phyloP scores from a whole-genome alignment of 768 basidiomycete species.

The Amylocystis lapponica region DNA sequence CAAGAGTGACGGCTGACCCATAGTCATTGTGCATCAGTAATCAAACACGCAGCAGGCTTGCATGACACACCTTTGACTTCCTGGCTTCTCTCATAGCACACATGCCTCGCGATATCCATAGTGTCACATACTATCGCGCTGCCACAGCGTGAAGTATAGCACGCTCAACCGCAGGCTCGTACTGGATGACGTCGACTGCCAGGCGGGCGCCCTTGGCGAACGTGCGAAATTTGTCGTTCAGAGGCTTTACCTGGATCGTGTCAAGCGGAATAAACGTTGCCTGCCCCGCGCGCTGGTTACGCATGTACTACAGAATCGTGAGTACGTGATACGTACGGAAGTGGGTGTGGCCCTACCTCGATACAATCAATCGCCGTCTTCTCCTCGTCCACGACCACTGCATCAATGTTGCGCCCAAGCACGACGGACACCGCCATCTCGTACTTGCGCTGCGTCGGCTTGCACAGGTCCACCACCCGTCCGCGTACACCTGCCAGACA shows the following conservation, averaged over 20 bases:
- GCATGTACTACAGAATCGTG: constrained; percentile 63
- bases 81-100: constrained; percentile 92
- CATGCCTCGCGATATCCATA: constrained; percentile 85
- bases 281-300: constrained; percentile 90
- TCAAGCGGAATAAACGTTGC: constrained; percentile 99
- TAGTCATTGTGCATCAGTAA: neutral
- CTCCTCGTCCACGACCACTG: constrained; percentile 94
- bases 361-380: constrained; percentile 97
- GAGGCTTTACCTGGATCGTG: constrained; percentile 89
- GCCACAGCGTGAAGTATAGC: constrained; percentile 98
- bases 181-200: constrained; percentile 56
- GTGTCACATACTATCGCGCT: constrained; percentile 94
- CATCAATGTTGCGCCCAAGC: constrained; percentile 91
- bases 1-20: constrained; percentile 83
- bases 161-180: constrained; percentile 74
- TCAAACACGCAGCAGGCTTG: neutral
- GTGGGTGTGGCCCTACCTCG: constrained; percentile 70
- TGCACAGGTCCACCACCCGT: constrained; percentile 89
- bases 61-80: constrained; percentile 82
- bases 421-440: constrained; percentile 89
- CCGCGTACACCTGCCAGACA: constrained; percentile 73
- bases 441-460: constrained; percentile 89
- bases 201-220: constrained; percentile 73
- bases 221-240: constrained; percentile 91
- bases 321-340: neutral